Conservation (phyloP, 2,329 filamentous ascomycete genomes). For the Claviceps spartinae region DNA sequence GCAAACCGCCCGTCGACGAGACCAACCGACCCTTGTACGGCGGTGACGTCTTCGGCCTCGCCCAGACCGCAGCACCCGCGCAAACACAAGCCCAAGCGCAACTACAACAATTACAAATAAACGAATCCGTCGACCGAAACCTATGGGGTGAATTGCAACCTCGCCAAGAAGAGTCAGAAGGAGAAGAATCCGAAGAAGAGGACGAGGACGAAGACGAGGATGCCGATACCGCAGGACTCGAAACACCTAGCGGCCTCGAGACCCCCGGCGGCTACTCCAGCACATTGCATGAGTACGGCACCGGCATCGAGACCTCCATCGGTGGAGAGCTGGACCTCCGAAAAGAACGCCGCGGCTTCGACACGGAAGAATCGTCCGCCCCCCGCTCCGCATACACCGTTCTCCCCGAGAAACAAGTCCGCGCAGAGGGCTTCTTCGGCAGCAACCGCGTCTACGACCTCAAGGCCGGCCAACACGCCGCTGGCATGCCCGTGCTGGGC, state of each 20-base stretch:
- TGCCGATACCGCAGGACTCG: slow-evolving; percentile 49
- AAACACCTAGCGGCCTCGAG: slow-evolving; percentile 65
- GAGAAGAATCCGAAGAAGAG: slow-evolving; percentile 35
- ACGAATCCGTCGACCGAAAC: slow-evolving; percentile 72
- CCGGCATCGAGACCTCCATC: slow-evolving; percentile 58
- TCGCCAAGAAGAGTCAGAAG: slow-evolving; percentile 59
- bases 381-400: slow-evolving; percentile 79
- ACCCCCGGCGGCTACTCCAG: slow-evolving; percentile 73
- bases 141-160: slow-evolving; percentile 88
- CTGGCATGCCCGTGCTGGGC: slow-evolving; percentile 59
- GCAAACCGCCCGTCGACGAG: slow-evolving; percentile 90
- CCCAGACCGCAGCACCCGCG: slow-evolving; percentile 21
- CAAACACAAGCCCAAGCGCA: slow-evolving; percentile 19
- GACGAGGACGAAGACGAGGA: slow-evolving; percentile 35
- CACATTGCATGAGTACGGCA: slow-evolving; percentile 64
- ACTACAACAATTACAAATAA: slow-evolving; percentile 28
- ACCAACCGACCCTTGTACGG: slow-evolving; percentile 84
- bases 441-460: slow-evolving; percentile 90
- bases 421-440: slow-evolving; percentile 87
- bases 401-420: slow-evolving; percentile 74
- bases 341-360: slow-evolving; percentile 67
- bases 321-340: slow-evolving; percentile 82
- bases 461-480: slow-evolving; percentile 31
- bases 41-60: slow-evolving; percentile 84
- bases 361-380: slow-evolving; percentile 67